Base-by-base conservation (phyloP, 1,284 basidiomycete species). In the Cryptococcus maquisensis region DNA sequence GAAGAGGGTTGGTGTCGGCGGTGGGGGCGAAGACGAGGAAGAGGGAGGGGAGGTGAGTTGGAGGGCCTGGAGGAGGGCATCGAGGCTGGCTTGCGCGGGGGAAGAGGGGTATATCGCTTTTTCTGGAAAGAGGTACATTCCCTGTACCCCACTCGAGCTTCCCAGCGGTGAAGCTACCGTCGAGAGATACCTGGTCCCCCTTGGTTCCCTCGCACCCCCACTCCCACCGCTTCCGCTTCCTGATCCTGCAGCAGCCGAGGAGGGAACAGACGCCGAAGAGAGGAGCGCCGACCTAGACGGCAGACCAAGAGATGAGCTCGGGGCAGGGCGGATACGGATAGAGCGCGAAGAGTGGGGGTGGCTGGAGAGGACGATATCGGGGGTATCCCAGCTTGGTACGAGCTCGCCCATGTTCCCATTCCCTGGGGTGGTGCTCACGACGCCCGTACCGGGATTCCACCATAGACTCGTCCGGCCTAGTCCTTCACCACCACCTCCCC, bases 351-450 rank as follows among this genome's bases (percentile, higher is more conserved):
- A 32, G 28, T 32, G 43, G 5, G 24, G 20, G 23, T 49, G 21
- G 47, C 57, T 52, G 4, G 58, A 21, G 4, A 55, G 32, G n/a
- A 60, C 55, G 20, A 60, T 60, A 20, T 54, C 46, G 52, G 36
- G 43, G 13, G 24, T 8, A 40, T n/a, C 16, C 35, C 49, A 61
- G 41, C 50, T 52, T 5, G 59, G 59, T 20, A 57, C 18, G 23
- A 46, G 43, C 20, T 42, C 13, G 16, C 24, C 18, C 28, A 32
- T 32, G 28, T n/a, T n/a, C 28, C 28, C 28, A 32, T 32, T n/a
- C n/a, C n/a, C n/a, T n/a, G n/a, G n/a, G n/a, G n/a, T n/a, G n/a
- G n/a, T n/a, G n/a, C n/a, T n/a, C n/a, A n/a, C n/a, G n/a, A n/a
- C n/a, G n/a, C n/a, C n/a, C n/a, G n/a, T n/a, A n/a, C n/a, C n/a